A percentile compares a stretch with the other conserved stretches of the same genome.
These are phyloP conservation scores for Scopulariopsis brevicaulis DNA, from an alignment of 2,329 filamentous ascomycete species.

Conservation along the genomic window DNA sequence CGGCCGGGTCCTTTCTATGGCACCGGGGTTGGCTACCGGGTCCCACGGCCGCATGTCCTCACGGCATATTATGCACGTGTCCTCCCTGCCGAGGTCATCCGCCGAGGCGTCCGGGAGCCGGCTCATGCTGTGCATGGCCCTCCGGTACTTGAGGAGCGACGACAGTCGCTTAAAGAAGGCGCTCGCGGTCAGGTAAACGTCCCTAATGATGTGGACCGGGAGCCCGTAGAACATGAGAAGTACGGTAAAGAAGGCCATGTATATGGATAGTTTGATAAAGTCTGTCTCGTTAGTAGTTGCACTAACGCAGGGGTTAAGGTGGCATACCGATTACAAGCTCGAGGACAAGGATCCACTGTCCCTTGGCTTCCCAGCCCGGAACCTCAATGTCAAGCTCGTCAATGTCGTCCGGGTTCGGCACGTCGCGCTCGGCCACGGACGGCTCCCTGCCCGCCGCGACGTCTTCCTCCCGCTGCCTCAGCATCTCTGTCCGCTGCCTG, in stretches of 20 bases:
- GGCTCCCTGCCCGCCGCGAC: constrained; percentile 26
- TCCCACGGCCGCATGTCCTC: constrained; percentile 88
- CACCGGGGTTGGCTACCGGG: constrained; percentile 42
- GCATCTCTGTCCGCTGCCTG: constrained; percentile 40
- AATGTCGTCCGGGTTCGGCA: constrained; percentile 61
- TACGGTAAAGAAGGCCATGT: constrained; percentile 85
- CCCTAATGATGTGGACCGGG: constrained; percentile 91
- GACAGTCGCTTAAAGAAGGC: constrained; percentile 86
- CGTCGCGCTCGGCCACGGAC: constrained; percentile 40
- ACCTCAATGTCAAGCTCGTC: constrained; percentile 94
- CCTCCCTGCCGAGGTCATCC: constrained; percentile 75
- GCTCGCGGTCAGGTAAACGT: constrained; percentile 86
- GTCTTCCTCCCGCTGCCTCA: constrained; percentile 34
- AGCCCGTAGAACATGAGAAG: constrained; percentile 89
- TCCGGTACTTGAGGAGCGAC: constrained; percentile 80
- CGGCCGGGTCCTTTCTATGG: constrained; percentile 73
- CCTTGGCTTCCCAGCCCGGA: constrained; percentile 92
- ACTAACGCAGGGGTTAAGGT: neutral
- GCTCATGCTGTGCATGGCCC: constrained; percentile 91
- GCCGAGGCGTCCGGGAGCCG: constrained; percentile 82
- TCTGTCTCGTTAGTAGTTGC: constrained; percentile 35
- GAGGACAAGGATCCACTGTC: constrained; percentile 80
- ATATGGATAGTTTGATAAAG: constrained; percentile 82
- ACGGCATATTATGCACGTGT: constrained; percentile 94
- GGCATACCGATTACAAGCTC: constrained; percentile 68